These are phyloP conservation scores for Porodaedalea pini DNA, from an alignment of 1,284 basidiomycete genomes.

Conservation along the genomic window DNA sequence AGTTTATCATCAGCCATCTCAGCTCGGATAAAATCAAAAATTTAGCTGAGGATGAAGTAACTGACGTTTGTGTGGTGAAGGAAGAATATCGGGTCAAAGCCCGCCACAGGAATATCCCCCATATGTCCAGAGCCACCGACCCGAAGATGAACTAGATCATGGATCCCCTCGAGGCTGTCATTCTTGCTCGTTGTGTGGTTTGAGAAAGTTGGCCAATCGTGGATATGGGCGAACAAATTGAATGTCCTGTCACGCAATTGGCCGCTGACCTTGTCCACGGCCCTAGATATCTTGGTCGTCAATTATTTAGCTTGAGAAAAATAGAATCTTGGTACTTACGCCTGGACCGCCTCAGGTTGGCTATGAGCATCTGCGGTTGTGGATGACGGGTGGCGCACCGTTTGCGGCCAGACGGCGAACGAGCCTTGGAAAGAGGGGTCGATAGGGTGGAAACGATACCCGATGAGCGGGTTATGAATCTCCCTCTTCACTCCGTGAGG, in stretches of 20 bases:
- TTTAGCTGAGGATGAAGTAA: no score
- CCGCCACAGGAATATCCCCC: conserved; percentile 37
- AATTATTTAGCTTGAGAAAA: background rate
- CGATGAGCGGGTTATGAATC: conserved; percentile 42
- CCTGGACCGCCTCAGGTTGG: conserved; percentile 29
- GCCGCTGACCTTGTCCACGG: conserved; percentile 26
- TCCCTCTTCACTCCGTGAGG: conserved; percentile 33
- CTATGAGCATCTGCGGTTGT: conserved; percentile 27
- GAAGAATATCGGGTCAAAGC: conserved; percentile 48
- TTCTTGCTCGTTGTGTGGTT: conserved; percentile 39
- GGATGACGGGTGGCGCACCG: conserved; percentile 38
- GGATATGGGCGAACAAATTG: conserved; percentile 37
- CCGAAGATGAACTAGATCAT: conserved; percentile 43
- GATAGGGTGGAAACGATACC: conserved; percentile 39
- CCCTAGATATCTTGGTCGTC: background rate
- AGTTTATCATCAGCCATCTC: background rate
- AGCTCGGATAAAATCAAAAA: background rate
- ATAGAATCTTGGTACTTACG: conserved; percentile 25
- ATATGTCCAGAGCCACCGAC: conserved; percentile 46
- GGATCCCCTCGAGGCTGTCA: conserved; percentile 44
- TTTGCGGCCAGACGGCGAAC: conserved; percentile 37
- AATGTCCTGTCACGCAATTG: conserved; percentile 34
- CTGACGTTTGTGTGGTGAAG: conserved; percentile 41
- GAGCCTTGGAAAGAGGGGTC: conserved; percentile 36
- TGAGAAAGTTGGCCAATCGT: conserved; percentile 43